phyloP scores from a whole-genome alignment of 2,329 filamentous ascomycete species.

The Chaetomiaceae sp. region DNA sequence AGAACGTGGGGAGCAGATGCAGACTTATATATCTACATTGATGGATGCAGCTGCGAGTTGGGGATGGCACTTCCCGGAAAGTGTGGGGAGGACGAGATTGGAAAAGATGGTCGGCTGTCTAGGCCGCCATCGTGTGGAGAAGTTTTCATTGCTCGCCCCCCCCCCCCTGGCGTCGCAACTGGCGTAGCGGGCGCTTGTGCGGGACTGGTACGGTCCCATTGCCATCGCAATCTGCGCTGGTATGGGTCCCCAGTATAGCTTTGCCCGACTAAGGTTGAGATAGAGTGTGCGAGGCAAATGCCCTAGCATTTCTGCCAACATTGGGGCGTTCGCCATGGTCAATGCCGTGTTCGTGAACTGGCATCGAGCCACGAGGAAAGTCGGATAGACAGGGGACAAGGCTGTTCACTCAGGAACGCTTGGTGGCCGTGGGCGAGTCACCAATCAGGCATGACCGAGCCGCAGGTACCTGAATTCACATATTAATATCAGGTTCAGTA shows the following conservation, averaged over 20 bases:
- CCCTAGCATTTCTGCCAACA: constrained; percentile 16
- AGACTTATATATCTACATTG: constrained; percentile 38
- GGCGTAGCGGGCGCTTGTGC: constrained; percentile 16
- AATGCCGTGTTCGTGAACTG: constrained; percentile 28
- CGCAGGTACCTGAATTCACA: constrained; percentile 28
- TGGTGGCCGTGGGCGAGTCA: constrained; percentile 6
- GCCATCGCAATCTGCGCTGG: constrained; percentile 10
- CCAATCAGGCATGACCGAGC: constrained; percentile 23
- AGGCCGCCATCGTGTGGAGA: constrained; percentile 27
- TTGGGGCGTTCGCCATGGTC: constrained; percentile 20
- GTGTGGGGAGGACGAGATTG: constrained; percentile 32
- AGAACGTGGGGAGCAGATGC: constrained; percentile 34
- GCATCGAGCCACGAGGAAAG: constrained; percentile 21
- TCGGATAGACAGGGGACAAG: constrained; percentile 18
- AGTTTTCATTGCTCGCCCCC: constrained; percentile 16
- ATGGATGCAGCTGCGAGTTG: constrained; percentile 30
- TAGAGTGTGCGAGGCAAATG: constrained; percentile 25
- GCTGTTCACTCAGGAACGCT: constrained; percentile 26
- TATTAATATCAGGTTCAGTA: constrained; percentile 28
- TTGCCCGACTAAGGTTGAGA: constrained; percentile 25
- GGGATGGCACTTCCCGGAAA: constrained; percentile 31
- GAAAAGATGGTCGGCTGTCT: constrained; percentile 23
- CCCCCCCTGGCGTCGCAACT: constrained; percentile 6
- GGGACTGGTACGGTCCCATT: constrained; percentile 12
- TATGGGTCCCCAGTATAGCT: constrained; percentile 22